phyloP scores from a whole-genome alignment of 192 early-diverging fungal species.

The Pilobolus umbonatus region DNA sequence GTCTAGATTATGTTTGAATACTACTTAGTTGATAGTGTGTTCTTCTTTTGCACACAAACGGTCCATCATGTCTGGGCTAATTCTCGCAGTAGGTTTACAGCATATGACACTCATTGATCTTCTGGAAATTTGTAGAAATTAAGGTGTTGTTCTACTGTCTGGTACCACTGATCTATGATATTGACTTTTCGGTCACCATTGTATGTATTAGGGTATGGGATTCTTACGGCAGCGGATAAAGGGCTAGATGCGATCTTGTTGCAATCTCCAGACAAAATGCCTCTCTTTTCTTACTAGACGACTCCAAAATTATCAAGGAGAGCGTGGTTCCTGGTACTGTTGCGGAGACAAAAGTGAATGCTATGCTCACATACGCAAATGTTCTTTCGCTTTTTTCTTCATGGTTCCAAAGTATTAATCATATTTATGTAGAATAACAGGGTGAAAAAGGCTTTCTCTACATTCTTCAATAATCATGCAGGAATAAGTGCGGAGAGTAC shows the following conservation, averaged over 20 bases:
- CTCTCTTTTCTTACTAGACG: background rate
- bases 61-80: background rate
- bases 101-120: background rate
- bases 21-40: background rate
- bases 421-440: background rate
- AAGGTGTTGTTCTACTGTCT: background rate
- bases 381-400: background rate
- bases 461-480: background rate
- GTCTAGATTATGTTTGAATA: background rate
- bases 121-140: background rate
- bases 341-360: background rate
- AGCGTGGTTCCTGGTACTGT: background rate
- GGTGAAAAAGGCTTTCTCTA: background rate
- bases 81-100: background rate
- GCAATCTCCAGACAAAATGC: background rate
- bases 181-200: too few relatives aligned
- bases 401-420: background rate
- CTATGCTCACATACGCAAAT: background rate
- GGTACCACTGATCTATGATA: too few relatives aligned
- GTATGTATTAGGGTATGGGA: too few relatives aligned
- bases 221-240: too few relatives aligned
- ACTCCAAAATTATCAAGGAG: background rate
- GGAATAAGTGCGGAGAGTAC: background rate
- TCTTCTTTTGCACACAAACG: background rate
- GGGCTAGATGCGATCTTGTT: too few relatives aligned